A percentile compares a stretch with the other conserved stretches of the same genome.
Conservation (phyloP, 2,329 filamentous ascomycete species). For the Aspergillus sp. region DNA sequence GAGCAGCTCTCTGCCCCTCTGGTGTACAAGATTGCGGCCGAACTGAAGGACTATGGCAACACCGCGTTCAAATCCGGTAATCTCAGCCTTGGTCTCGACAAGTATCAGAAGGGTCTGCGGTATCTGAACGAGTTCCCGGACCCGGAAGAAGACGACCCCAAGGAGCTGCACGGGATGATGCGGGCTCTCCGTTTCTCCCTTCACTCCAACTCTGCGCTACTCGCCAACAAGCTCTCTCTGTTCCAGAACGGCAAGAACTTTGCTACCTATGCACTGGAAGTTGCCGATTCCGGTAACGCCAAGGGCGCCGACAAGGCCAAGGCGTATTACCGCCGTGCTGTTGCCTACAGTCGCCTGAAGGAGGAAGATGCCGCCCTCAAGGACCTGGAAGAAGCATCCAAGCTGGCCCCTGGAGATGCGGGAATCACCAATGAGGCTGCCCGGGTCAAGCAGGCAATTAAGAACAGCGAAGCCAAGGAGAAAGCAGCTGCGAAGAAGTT, state of each 20-base stretch:
- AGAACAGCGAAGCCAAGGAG: slow-evolving; percentile 71
- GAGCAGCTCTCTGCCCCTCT: slow-evolving; percentile 56
- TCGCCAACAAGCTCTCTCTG: slow-evolving; percentile 69
- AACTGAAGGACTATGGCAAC: slow-evolving; percentile 88
- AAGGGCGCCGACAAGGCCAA: slow-evolving; percentile 75
- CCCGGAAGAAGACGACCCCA: slow-evolving; percentile 56
- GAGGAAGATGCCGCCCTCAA: slow-evolving; percentile 73
- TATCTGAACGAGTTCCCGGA: slow-evolving; percentile 82
- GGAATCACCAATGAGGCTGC: slow-evolving; percentile 66
- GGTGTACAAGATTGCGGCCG: slow-evolving; percentile 67
- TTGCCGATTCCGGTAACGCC: slow-evolving; percentile 49
- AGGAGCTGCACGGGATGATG: slow-evolving; percentile 57
- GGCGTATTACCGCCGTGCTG: slow-evolving; percentile 72
- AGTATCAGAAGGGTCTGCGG: slow-evolving; percentile 88
- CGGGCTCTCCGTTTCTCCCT: slow-evolving; percentile 70
- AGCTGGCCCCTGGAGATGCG: slow-evolving; percentile 63
- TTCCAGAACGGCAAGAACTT: slow-evolving; percentile 62
- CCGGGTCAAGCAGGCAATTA: slow-evolving; percentile 65
- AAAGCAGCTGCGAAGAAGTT: slow-evolving; percentile 90
- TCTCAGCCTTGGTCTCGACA: slow-evolving; percentile 61
- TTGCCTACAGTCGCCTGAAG: slow-evolving; percentile 66
- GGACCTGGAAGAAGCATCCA: slow-evolving; percentile 66
- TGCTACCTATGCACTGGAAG: slow-evolving; percentile 63
- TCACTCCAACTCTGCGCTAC: slow-evolving; percentile 78
- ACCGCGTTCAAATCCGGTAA: slow-evolving; percentile 79